Evolutionary conservation across 2,329 filamentous ascomycete species (phyloP), one percentile per base, ranked within the genome.

Genomic region (Epichloe amarillans): DNA sequence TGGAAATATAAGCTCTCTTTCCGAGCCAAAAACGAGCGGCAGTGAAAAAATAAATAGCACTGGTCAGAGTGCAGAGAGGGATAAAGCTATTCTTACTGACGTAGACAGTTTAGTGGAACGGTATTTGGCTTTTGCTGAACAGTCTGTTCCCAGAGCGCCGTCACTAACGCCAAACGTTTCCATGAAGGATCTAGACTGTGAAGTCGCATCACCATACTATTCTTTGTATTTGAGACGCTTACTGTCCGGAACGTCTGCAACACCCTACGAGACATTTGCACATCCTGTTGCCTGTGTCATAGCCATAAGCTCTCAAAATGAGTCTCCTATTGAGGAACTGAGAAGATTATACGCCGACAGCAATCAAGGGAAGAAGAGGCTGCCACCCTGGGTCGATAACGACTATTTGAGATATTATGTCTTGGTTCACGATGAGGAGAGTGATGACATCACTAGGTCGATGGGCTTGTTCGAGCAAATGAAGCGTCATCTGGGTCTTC

Each of bases 371-470:
- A 79, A 84, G 39, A 77, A 79, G 57, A 78, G 79, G 50, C 69
- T 95, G 50, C 91, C 91, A 0, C 73, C 78, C 19, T 98, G 91
- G 86, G 86, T 96, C 1, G 84, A 95, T 62, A 84, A 86, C 33
- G 89, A 97, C 54, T 98, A 93, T 65, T 72, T 98, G 56, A 80
- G 93, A 55, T 98, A 98, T 67, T 98, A 98, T 67, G 87, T 98
- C 15, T 73, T 98, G 41, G 84, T 98, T 17, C 93, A 98, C 61
- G 93, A 98, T 59, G 94, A 98, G 68, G 93, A 98, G 63, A 82
- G 82, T 54, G 91, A 95, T 62, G 90, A 98, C 63, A 95, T 97
- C 54, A 80, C 81, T 38, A 86, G 89, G 67, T 95, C 90, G 12
- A 91, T 91, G 66, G 80, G 82, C 17, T 73, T 97, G 30, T 98